Percentiles rank a stretch among this genome's conserved stretches.
Evolutionary conservation across 108 stramenopile genomes (phyloP).

Genomic region (Hondaea fermentalgiana): DNA sequence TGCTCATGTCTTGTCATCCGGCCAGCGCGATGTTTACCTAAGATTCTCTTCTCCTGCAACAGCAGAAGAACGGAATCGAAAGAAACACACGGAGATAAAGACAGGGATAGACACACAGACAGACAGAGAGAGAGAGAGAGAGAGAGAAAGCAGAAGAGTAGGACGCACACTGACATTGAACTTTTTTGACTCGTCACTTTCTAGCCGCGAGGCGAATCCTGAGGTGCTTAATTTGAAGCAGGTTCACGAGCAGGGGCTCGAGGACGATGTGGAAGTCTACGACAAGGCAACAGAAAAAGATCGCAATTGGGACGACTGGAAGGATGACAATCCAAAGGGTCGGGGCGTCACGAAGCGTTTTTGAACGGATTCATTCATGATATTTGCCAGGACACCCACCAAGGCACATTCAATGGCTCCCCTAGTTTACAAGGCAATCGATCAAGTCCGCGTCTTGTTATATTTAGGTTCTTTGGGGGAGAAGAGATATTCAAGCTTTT

Average conservation of each 20-base stretch:
- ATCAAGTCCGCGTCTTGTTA: no score
- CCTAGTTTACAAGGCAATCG: neutral
- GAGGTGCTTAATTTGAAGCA: constrained; percentile 43
- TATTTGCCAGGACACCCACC: neutral
- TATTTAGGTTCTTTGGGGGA: no score
- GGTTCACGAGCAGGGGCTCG: constrained; percentile 81
- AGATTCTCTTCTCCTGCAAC: neutral
- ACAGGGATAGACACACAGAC: no score
- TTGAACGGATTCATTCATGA: neutral
- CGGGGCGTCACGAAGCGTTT: constrained; percentile 75
- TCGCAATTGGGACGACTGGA: constrained; percentile 89
- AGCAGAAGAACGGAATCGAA: no score
- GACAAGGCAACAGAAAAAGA: constrained; percentile 76
- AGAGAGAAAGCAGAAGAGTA: no score
- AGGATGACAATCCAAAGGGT: constrained; percentile 85
- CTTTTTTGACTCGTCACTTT: no score
- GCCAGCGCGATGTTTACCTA: neutral
- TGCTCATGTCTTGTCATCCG: neutral
- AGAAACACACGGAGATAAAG: no score
- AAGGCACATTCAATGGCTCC: neutral
- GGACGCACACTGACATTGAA: no score
- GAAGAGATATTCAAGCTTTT: no score
- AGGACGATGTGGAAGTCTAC: constrained; percentile 69
- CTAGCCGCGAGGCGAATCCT: constrained; percentile 41
- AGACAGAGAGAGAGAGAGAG: no score